Base-by-base conservation (phyloP, 352 stramenopile genomes). In the Pythium dissimile region DNA sequence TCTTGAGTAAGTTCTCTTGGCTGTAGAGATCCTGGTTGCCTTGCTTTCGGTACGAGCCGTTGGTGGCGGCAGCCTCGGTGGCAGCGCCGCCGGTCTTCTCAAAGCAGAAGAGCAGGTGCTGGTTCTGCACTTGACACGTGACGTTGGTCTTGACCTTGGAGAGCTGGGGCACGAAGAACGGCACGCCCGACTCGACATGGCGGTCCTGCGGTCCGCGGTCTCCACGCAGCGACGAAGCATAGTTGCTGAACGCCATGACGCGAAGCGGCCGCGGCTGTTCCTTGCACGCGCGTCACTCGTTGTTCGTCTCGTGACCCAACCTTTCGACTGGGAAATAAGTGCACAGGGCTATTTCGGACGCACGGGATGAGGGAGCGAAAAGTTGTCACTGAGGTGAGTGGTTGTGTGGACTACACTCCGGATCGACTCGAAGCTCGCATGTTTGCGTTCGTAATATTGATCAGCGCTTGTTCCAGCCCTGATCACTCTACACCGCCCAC, bases 1-100 rank as follows among this genome's bases (percentile, higher is more conserved):
- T 78, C 47, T 77, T 76, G 20, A 58, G 52, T 1, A 90, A 45
- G 59, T 92, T 92, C 37, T 86, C 76, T 39, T 80, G 73, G 18
- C 74, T 84, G 66, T 92, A 88, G n/a, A 87, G 39, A 28, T 64
- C 67, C 46, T 75, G 65, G 54, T 92, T 76, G 53, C 82, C 82
- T 30, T 92, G 82, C 44, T 89, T 89, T 21, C 82, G 80, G 45
- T 92, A 92, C 28, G 80, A 77, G 6, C 38, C 38, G 32, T 20
- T 65, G 15, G 47, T 34, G 15, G 49, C 38, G 18, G 50, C 32
- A 12, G 27, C n/a, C 12, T 35, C 28, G 21, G 13, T 23, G 6
- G 21, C 11, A 8, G 21, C 23, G 26, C 30, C 59, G 24, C 34
- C 42, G 0, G 28, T 18, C 41, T 63, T 66, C 39, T 77, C 69